Conservation (phyloP, 495 filamentous ascomycete genomes). For the Talaromyces adpressus region DNA sequence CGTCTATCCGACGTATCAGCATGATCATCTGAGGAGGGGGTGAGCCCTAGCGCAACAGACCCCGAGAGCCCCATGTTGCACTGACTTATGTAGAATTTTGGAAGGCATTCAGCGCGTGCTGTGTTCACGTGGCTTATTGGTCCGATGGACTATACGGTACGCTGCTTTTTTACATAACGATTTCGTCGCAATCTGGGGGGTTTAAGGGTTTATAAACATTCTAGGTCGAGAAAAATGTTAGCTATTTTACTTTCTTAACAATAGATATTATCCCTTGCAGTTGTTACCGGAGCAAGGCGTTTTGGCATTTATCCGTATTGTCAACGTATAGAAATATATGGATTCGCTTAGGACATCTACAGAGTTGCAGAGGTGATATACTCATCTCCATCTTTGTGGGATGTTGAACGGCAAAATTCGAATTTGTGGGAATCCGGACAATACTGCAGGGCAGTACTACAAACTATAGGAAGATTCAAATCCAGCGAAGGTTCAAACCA, state of each 20-base stretch:
- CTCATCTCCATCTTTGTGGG: background rate
- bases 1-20: background rate
- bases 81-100: background rate
- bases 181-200: background rate
- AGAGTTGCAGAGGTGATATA: background rate
- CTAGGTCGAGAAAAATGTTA: background rate
- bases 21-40: background rate
- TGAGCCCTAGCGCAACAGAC: background rate
- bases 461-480: background rate
- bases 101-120: background rate
- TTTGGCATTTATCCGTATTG: background rate
- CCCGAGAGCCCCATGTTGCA: background rate
- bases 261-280: background rate
- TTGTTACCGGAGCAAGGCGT: background rate
- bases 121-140: background rate
- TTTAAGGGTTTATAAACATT: background rate
- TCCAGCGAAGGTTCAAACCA: background rate
- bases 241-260: background rate
- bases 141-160: background rate
- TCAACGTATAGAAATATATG: background rate
- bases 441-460: background rate
- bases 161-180: background rate
- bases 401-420: background rate
- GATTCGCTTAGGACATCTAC: background rate
- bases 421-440: background rate